Evolutionary conservation across 768 basidiomycete genomes (phyloP).

Genomic region (Termitomyces sp.): DNA sequence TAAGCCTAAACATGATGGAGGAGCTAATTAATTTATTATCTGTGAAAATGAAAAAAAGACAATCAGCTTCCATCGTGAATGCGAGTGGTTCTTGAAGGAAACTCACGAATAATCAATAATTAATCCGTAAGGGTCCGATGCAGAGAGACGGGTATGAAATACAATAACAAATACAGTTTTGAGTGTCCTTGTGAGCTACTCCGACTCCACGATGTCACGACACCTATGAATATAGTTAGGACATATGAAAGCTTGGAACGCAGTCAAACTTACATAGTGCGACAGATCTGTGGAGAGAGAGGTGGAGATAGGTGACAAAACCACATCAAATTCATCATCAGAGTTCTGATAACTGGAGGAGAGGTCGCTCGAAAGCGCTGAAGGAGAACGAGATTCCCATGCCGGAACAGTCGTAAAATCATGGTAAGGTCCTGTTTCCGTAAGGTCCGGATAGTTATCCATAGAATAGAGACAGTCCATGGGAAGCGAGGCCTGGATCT

Average conservation of each 20-base stretch:
- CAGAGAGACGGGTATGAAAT: conserved; percentile 11
- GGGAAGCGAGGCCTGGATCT: conserved; percentile 13
- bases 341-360: conserved; percentile 11
- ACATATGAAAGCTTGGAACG: background rate
- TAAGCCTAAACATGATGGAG: background rate
- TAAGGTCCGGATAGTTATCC: conserved; percentile 11
- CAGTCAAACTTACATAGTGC: conserved; percentile 27
- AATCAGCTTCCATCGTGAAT: conserved; percentile 14
- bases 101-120: conserved; percentile 17
- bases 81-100: background rate
- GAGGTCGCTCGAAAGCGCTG: conserved; percentile 10
- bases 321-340: conserved; percentile 14
- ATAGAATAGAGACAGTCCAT: conserved; percentile 19
- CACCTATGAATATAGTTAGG: background rate
- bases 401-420: conserved; percentile 7
- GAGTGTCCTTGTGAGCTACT: background rate
- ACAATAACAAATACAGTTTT: conserved; percentile 15
- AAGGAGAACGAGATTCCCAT: conserved; percentile 15
- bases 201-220: conserved; percentile 9
- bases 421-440: conserved; percentile 14
- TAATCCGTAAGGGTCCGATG: conserved; percentile 5
- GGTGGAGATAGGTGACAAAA: conserved; percentile 20
- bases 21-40: conserved; percentile 15
- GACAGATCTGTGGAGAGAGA: conserved; percentile 27
- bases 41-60: conserved; percentile 11